These are phyloP conservation scores for Ramalina peruviana DNA, from an alignment of 495 filamentous ascomycete species.

Conservation along the genomic window DNA sequence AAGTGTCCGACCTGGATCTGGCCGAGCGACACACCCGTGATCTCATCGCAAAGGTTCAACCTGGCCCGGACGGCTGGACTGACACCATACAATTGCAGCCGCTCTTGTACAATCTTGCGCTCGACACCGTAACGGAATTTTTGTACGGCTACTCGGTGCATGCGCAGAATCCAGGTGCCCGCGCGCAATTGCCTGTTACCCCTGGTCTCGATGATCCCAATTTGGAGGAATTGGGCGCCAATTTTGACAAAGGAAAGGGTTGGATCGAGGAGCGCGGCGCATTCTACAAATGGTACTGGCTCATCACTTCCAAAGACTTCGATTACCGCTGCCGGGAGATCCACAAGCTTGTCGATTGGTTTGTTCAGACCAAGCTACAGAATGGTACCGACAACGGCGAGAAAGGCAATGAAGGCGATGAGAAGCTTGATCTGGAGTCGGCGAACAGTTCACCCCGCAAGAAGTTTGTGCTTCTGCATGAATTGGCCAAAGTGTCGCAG, in stretches of 20 bases:
- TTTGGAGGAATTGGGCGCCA: slow-evolving; percentile 36
- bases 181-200: background rate
- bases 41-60: slow-evolving; percentile 44
- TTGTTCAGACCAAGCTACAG: slow-evolving; percentile 8
- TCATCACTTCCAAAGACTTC: slow-evolving; percentile 33
- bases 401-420: slow-evolving; percentile 10
- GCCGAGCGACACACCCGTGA: slow-evolving; percentile 66
- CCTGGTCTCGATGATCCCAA: slow-evolving; percentile 65
- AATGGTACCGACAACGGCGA: slow-evolving; percentile 41
- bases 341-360: slow-evolving; percentile 8
- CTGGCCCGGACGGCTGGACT: slow-evolving; percentile 31
- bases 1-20: slow-evolving; percentile 63
- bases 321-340: slow-evolving; percentile 5
- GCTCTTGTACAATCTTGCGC: slow-evolving; percentile 42
- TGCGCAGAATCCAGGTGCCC: slow-evolving; percentile 7
- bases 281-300: slow-evolving; percentile 41
- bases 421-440: background rate
- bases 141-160: slow-evolving; percentile 26
- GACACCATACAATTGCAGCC: slow-evolving; percentile 26
- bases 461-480: slow-evolving; percentile 35
- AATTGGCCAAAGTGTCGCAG: slow-evolving; percentile 43
- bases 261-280: slow-evolving; percentile 53
- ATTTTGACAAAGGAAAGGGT: slow-evolving; percentile 60
- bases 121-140: slow-evolving; percentile 77
- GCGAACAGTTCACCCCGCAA: background rate